Base-by-base conservation (phyloP, 768 basidiomycete species). In the Suillus discolor region DNA sequence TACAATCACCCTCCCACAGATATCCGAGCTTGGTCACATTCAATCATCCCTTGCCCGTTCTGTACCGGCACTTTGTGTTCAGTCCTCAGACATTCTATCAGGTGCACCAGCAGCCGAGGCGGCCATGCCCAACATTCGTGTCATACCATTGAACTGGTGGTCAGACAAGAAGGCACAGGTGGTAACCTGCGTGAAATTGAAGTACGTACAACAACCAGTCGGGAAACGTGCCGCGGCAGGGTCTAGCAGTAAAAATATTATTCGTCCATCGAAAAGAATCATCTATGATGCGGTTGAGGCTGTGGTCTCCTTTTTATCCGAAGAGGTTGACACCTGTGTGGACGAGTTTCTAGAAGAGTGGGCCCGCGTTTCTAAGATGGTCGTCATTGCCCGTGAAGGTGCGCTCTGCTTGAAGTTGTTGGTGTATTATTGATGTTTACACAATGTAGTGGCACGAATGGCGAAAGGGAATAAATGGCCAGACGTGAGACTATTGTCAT, bases 71-170 rank as follows among this genome's bases (percentile, higher is more conserved):
- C 82, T 97, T 3, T 92, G 91, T 66, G 93, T 97, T 13, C 86
- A 91, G 70, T 92, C 94, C 0, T 82, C 87, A 20, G 87, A 94
- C 70, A 91, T 96, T 55, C 81, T 95, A 25, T 89, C 89, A 0
- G 92, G 92, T 8, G 91, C 89, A 3, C 91, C 92, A 4, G 94
- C 94, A 5, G 92, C 90, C 25, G 94, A 96, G 73, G 94, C 94
- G 5, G 94, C 94, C 6, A 93, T 95, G 92, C 89, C 93, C 8
- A 94, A 93, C 72, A 94, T 96, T 61, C 89, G 90, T 45, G 91
- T 96, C 60, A 90, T 94, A 68, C 92, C 94, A 9, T 81, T 94
- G 18, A 90, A 94, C 67, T 96, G 95, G 95, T 96, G 95, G 95
- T 90, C 89, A 4, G 87, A 90, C 57, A 87, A 87, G 68, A 88